phyloP scores from a whole-genome alignment of 1,284 basidiomycete species.

The Pseudozyma pruni region DNA sequence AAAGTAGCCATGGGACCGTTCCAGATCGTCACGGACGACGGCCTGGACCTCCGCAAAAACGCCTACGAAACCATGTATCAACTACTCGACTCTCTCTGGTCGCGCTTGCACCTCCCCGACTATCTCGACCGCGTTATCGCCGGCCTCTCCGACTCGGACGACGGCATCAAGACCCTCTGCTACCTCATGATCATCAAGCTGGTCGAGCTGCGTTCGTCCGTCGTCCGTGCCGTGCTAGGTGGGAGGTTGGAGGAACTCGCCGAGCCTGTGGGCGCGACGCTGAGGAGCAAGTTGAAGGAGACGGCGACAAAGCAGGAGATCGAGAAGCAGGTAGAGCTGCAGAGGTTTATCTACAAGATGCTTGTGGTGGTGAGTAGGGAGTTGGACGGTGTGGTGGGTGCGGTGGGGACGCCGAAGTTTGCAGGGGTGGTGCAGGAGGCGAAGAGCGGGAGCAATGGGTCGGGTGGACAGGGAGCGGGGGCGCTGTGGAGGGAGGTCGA shows the following conservation, averaged over 20 bases:
- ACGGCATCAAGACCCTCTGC: slow-evolving; percentile 96
- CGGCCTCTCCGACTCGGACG: slow-evolving; percentile 83
- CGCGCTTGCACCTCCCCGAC: slow-evolving; percentile 83
- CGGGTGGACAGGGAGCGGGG: slow-evolving; percentile 8
- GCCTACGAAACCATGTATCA: slow-evolving; percentile 98
- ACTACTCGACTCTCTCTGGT: slow-evolving; percentile 87
- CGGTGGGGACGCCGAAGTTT: slow-evolving; percentile 26
- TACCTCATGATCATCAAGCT: slow-evolving; percentile 95
- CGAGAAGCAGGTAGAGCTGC: slow-evolving; percentile 90
- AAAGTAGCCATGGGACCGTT: slow-evolving; percentile 98
- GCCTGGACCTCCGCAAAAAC: slow-evolving; percentile 84
- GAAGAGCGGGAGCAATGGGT: slow-evolving; percentile 5
- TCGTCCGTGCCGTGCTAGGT: slow-evolving; percentile 77
- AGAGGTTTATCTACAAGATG: slow-evolving; percentile 85
- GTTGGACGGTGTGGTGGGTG: slow-evolving; percentile 15
- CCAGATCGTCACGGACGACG: slow-evolving; percentile 93
- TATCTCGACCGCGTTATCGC: slow-evolving; percentile 84
- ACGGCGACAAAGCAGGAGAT: slow-evolving; percentile 94
- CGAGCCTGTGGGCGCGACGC: slow-evolving; percentile 82
- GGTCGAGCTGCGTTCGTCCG: slow-evolving; percentile 73
- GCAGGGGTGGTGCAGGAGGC: slow-evolving; percentile 27
- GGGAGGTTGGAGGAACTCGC: slow-evolving; percentile 88
- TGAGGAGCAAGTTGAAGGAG: slow-evolving; percentile 77
- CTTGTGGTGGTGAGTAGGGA: slow-evolving; percentile 76
- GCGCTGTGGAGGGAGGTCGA: slow-evolving; percentile 42